phyloP scores from a whole-genome alignment of 177 flowering plant species.

The Vitis hybrid region DNA sequence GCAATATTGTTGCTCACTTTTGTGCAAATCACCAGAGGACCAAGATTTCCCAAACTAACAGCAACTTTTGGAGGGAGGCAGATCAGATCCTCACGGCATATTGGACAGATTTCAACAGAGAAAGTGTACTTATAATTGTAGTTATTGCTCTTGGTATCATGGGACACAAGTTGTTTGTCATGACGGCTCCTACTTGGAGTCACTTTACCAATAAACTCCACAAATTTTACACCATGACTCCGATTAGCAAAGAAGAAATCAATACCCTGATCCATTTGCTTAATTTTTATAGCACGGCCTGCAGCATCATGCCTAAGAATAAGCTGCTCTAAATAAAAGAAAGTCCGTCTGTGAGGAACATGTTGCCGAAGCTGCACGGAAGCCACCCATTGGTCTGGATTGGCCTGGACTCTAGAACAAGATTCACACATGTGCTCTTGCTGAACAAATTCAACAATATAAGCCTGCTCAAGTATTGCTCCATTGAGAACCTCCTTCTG shows the following conservation, averaged over 20 bases:
- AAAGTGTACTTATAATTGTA: slow-evolving; percentile 35
- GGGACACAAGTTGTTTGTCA: slow-evolving; percentile 37
- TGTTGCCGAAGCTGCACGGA: slow-evolving; percentile 38
- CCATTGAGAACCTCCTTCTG: slow-evolving; percentile 40
- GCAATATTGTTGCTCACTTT: slow-evolving; percentile 34
- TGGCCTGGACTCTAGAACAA: slow-evolving; percentile 36
- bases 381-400: slow-evolving; percentile 45
- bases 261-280: slow-evolving; percentile 40
- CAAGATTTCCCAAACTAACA: slow-evolving; percentile 29
- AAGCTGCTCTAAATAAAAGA: slow-evolving; percentile 37
- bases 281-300: slow-evolving; percentile 29
- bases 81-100: slow-evolving; percentile 42
- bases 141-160: slow-evolving; percentile 33
- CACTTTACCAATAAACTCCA: slow-evolving; percentile 35
- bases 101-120: slow-evolving; percentile 36
- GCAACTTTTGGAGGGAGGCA: slow-evolving; percentile 35
- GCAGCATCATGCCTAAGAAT: slow-evolving; percentile 43
- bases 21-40: slow-evolving; percentile 40
- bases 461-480: slow-evolving; percentile 38
- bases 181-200: slow-evolving; percentile 26
- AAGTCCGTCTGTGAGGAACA: slow-evolving; percentile 38
- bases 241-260: slow-evolving; percentile 35
- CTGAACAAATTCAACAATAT: slow-evolving; percentile 32
- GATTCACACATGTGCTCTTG: slow-evolving; percentile 38
- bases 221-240: slow-evolving; percentile 36